A percentile compares a stretch with the other conserved stretches of the same genome.
Evolutionary conservation across 768 basidiomycete genomes (phyloP).

Genomic region (Leccinum imitatum): DNA sequence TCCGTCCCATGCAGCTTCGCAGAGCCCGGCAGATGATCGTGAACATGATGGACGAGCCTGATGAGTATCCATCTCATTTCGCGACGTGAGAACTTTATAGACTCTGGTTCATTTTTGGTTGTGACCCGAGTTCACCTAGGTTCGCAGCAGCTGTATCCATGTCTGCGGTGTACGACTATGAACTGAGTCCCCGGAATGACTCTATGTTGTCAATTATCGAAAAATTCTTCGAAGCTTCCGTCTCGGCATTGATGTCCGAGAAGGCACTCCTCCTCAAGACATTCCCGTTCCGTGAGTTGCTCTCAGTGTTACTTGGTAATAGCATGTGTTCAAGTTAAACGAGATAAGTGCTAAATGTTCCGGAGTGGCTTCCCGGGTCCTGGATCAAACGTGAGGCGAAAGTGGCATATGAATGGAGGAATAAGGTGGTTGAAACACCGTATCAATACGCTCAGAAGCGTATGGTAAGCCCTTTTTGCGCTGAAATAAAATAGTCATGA

Average conservation of each 20-base stretch:
- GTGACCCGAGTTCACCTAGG: neutral
- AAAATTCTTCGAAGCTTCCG: neutral
- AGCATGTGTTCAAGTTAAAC: conserved; percentile 4
- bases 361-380: conserved; percentile 5
- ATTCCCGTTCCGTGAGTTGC: conserved; percentile 15
- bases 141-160: neutral
- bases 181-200: neutral
- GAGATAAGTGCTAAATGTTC: neutral
- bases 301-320: no score
- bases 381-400: conserved; percentile 6
- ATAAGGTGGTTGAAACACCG: conserved; percentile 3
- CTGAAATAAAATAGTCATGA: neutral
- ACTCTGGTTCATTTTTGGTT: neutral
- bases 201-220: neutral
- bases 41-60: neutral
- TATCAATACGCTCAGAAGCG: neutral
- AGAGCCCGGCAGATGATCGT: neutral
- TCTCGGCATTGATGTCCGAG: neutral
- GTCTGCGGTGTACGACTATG: neutral
- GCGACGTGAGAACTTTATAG: neutral
- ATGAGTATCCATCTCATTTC: neutral
- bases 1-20: conserved; percentile 7
- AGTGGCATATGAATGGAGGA: neutral
- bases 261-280: conserved; percentile 5
- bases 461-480: neutral